phyloP scores from a whole-genome alignment of 2,329 filamentous ascomycete genomes.

The Mycocentrospora acerina region DNA sequence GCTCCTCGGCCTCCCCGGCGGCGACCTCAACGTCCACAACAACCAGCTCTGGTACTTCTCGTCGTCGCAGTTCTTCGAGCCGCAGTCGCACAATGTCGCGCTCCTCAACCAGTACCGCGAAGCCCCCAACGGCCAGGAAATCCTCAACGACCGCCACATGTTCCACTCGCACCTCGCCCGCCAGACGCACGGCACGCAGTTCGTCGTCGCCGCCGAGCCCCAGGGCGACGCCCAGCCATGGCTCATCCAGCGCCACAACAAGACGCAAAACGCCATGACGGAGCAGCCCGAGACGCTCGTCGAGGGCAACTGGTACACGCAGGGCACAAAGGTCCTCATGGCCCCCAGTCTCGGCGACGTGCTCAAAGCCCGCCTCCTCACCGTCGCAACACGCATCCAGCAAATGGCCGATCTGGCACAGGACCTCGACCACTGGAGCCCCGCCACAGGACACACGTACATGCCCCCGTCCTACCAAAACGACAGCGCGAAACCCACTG shows the following conservation, averaged over 20 bases:
- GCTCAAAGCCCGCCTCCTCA: slow-evolving; percentile 57
- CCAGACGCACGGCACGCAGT: slow-evolving; percentile 58
- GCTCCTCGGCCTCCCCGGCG: slow-evolving; percentile 22
- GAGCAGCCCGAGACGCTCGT: slow-evolving; percentile 53
- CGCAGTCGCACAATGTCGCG: slow-evolving; percentile 59
- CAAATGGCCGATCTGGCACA: slow-evolving; percentile 57
- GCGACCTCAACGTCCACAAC: slow-evolving; percentile 26
- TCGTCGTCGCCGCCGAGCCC: slow-evolving; percentile 60
- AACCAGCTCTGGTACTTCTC: slow-evolving; percentile 62
- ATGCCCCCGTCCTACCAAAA: slow-evolving; percentile 51
- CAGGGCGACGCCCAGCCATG: slow-evolving; percentile 56
- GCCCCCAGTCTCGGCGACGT: slow-evolving; percentile 62
- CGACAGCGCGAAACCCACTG: too few relatives aligned
- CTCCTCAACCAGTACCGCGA: slow-evolving; percentile 54
- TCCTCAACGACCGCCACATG: slow-evolving; percentile 56
- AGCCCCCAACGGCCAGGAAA: slow-evolving; percentile 51
- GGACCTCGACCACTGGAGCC: slow-evolving; percentile 58
- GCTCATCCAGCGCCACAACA: slow-evolving; percentile 61
- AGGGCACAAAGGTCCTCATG: slow-evolving; percentile 63
- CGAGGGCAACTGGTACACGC: slow-evolving; percentile 61
- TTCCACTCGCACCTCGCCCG: slow-evolving; percentile 58
- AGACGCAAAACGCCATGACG: slow-evolving; percentile 39
- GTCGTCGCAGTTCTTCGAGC: slow-evolving; percentile 64
- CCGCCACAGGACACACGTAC: slow-evolving; percentile 62
- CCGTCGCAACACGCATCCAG: slow-evolving; percentile 57